Base-by-base conservation (phyloP, 192 early-diverging fungal species). In the Backusella macrospora region DNA sequence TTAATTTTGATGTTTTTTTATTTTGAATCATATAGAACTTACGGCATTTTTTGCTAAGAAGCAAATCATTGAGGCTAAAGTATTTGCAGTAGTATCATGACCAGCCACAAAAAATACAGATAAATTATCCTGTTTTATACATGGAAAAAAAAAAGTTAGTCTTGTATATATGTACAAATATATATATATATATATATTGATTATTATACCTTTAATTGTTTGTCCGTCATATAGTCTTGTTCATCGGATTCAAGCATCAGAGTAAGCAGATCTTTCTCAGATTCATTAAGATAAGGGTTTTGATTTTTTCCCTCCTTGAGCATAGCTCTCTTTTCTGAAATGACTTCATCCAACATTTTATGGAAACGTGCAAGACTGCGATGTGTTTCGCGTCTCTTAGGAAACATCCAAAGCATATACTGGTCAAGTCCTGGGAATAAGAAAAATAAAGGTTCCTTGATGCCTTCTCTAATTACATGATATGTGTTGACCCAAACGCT, bases 41-140 rank as follows among this genome's bases (percentile, higher is more conserved):
- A 21, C 73, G n/a, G 65, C 43, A 15, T 88, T 74, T 37, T 66
- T 73, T 15, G 87, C 88, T 18, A 90, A 78, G 69, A 82, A 78
- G 47, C 79, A 81, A 40, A 88, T 72, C 42, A 81, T 48, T 45
- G 77, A 80, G 3, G 86, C 75, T 44, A 91, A 79, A 42, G 87
- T 78, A 65, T 82, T 85, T 26, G 88, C 83, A 8, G 86, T 89
- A 43, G 86, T 89, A 65, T 89, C 87, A 42, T 87, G 83, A 45
- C 86, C 73, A 65, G 75, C 88, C 44, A 88, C 75, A 23, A 71
- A 40, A 18, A 76, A 71, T 15, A 76, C 71, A 18, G 39, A 34
- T 7, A 42, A 26, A 6, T 70, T 38, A 44, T 75, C 69, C 16
- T 45, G 42, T 64, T 73, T 14, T 26, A 48, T 6, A 18, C 5